phyloP scores from a whole-genome alignment of 148 eudicot genomes.

The Rhododendron kiyosumense region DNA sequence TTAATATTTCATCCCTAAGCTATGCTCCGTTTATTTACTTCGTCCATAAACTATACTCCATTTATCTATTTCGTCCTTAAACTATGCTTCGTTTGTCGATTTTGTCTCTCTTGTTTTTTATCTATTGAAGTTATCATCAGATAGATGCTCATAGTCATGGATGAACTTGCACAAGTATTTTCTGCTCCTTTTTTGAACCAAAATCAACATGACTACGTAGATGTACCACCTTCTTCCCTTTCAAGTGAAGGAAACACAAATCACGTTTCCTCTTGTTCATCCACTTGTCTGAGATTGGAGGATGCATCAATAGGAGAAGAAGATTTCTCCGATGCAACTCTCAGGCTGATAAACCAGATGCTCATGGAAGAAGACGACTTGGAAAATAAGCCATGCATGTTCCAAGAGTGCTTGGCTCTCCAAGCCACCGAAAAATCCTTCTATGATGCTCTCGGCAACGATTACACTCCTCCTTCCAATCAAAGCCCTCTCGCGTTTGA shows the following conservation, averaged over 20 bases:
- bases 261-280: too few relatives aligned
- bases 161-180: slow-evolving; percentile 15
- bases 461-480: slow-evolving; percentile 16
- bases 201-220: slow-evolving; percentile 11
- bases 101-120: too few relatives aligned
- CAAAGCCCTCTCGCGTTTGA: not conserved
- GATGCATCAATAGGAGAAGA: not conserved
- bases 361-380: slow-evolving; percentile 54
- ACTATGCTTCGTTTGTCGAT: too few relatives aligned
- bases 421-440: slow-evolving; percentile 67
- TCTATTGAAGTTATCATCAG: not conserved
- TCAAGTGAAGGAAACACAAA: not conserved
- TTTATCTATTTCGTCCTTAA: too few relatives aligned
- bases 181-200: slow-evolving; percentile 12
- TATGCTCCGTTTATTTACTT: too few relatives aligned
- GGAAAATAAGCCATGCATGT: slow-evolving; percentile 35
- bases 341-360: slow-evolving; percentile 47
- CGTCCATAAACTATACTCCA: too few relatives aligned
- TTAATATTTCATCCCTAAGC: too few relatives aligned
- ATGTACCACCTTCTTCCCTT: slow-evolving; percentile 9
- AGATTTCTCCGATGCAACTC: slow-evolving; percentile 45
- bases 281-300: slow-evolving; percentile 11
- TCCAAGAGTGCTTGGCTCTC: slow-evolving; percentile 38
- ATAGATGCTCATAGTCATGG: not conserved
- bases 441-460: slow-evolving; percentile 41